A percentile compares a stretch with the other conserved stretches of the same genome.
Evolutionary conservation across 495 filamentous ascomycete species (phyloP).

Genomic region (Lineolata rhizophorae): DNA sequence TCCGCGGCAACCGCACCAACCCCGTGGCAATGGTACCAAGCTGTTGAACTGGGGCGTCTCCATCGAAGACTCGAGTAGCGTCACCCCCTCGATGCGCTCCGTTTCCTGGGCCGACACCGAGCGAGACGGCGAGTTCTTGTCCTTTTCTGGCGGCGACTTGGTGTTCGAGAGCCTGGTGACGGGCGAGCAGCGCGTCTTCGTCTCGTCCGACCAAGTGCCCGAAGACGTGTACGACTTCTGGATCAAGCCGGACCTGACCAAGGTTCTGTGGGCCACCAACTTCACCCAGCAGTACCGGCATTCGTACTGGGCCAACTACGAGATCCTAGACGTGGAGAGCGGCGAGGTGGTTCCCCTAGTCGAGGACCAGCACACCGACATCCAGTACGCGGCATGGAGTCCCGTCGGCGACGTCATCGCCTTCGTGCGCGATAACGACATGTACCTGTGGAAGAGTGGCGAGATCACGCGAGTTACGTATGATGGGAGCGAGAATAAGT

Average conservation of each 20-base stretch:
- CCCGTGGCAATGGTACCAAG: no score
- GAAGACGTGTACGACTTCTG: conserved; percentile 18
- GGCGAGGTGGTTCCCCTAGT: conserved; percentile 24
- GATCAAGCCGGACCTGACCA: conserved; percentile 22
- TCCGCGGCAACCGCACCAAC: no score
- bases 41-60: no score
- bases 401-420: conserved; percentile 26
- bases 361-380: conserved; percentile 26
- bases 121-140: conserved; percentile 27
- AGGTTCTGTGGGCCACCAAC: conserved; percentile 23
- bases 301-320: conserved; percentile 35
- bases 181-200: conserved; percentile 23
- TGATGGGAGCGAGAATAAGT: conserved; percentile 29
- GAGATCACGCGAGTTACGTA: conserved; percentile 26
- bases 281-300: conserved; percentile 34
- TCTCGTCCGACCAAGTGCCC: conserved; percentile 13
- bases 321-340: conserved; percentile 25
- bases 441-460: conserved; percentile 29
- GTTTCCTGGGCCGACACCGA: conserved; percentile 24
- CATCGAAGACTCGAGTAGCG: no score
- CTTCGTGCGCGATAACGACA: conserved; percentile 32
- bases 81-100: no score
- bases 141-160: conserved; percentile 19
- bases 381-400: conserved; percentile 32
- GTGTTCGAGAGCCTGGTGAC: conserved; percentile 27